These are phyloP conservation scores for Penicillium crystallinum DNA, from an alignment of 495 filamentous ascomycete genomes.

Conservation along the genomic window DNA sequence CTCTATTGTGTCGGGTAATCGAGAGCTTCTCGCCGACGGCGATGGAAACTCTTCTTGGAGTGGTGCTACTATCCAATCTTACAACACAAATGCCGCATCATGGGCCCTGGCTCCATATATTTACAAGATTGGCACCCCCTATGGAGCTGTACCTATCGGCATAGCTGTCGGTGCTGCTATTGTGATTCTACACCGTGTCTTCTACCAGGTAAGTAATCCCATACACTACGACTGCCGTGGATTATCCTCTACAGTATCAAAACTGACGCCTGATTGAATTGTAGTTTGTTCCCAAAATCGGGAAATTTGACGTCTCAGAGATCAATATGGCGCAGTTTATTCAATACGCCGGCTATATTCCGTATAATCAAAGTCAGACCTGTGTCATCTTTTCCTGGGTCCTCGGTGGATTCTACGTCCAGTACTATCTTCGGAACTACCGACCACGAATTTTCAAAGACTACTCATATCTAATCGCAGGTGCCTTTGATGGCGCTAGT, in stretches of 20 bases:
- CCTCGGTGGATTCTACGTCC: conserved; percentile 41
- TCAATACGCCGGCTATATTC: conserved; percentile 40
- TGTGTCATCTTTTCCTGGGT: conserved; percentile 32
- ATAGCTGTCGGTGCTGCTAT: conserved; percentile 37
- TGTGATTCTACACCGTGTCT: conserved; percentile 35
- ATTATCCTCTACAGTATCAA: background rate
- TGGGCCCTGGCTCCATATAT: conserved; percentile 43
- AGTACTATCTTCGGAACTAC: conserved; percentile 50
- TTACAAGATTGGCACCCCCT: conserved; percentile 37
- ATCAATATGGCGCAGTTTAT: conserved; percentile 42
- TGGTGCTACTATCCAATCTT: conserved; percentile 40
- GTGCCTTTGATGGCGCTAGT: conserved; percentile 51
- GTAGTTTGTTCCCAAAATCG: conserved; percentile 32
- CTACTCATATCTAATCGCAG: conserved; percentile 53
- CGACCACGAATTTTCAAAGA: conserved; percentile 49
- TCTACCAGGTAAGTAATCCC: conserved; percentile 28
- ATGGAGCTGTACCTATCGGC: conserved; percentile 36
- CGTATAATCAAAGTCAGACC: conserved; percentile 43
- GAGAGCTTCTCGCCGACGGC: conserved; percentile 27
- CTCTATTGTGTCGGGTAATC: conserved; percentile 35
- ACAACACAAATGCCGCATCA: conserved; percentile 36
- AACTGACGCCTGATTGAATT: background rate
- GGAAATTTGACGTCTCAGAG: conserved; percentile 20
- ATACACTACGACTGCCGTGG: background rate
- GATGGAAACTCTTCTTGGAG: conserved; percentile 46